Evolutionary conservation across 1,284 basidiomycete genomes (phyloP), one percentile per base, ranked within the genome.

Genomic region (Cryptococcus floricola): DNA sequence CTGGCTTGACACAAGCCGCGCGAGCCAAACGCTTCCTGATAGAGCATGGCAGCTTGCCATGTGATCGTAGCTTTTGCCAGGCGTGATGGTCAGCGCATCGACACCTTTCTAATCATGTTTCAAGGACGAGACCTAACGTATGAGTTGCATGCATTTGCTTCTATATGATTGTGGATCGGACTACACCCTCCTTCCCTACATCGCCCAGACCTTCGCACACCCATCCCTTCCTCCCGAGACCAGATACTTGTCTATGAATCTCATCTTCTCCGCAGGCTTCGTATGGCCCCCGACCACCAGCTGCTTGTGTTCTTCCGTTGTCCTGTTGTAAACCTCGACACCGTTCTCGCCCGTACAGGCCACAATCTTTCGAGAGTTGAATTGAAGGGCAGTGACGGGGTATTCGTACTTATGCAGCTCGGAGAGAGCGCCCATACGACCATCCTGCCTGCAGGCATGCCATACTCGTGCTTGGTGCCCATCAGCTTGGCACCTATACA

Each of bases 181-280:
- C 25, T 12, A 44, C 49, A 19, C 25, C n/a, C 42, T 37, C 39
- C 18, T 18, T 12, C n/a, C 4, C 48, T 53, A 98, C 77, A 98
- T 80, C 46, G 92, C 91, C 95, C 95, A 98, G 56, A 97, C 87
- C 80, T 98, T 98, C 66, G 98, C 84, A 45, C 83, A 82, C 31
- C 88, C 83, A 77, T 98, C 95, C 54, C 87, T 84, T 52, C 87
- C 93, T 44, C 96, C 96, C 27, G 89, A 89, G 41, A 92, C 87
- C 49, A 97, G 81, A 77, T 98, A 99, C 58, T 88, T 86, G 77
- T 98, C 95, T 86, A 98, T 96, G 77, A 96, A 98, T 53, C 95
- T 83, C 64, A 98, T 79, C 61, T 84, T 83, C 77, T 96, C 91
- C n/a, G 87, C 88, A 0, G 94, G 93, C 62, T 85, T 86, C 23